Evolutionary conservation across 345 rosid species (phyloP), one percentile per base, ranked within the genome.

Genomic region (Brassica carinata): DNA sequence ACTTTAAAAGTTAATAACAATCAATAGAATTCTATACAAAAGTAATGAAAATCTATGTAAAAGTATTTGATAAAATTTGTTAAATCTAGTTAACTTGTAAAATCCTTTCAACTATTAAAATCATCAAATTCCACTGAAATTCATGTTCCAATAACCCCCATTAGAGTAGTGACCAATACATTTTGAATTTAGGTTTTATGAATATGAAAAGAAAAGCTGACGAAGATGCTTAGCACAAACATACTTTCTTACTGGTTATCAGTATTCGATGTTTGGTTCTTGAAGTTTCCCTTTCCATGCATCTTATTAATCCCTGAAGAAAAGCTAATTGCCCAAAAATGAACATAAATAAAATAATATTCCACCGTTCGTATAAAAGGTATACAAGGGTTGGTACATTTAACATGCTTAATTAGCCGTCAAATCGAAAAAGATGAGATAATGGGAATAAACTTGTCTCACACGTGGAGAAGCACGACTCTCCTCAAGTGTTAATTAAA

Each of bases 201-300:
- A 53, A 75, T 48, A 9, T 51, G 11, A 63, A 69, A 75, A 70
- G 72, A 74, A 80, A 80, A 80, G 79, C 79, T 34, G 83, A 69
- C 0, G 70, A 75, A 80, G 83, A 80, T 80, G 83, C 79, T 69
- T 17, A 29, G 11, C 14, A 27, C 63, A 75, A 45, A 69, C 29
- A 69, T 30, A 75, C 72, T 75, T 72, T 79, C 62, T 38, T 74
- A 9, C 30, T 75, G 69, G 69, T 63, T 58, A 80, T 53, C 59
- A 69, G 79, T 75, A 80, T 80, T 75, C 79, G 79, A 69, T 75
- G 75, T 64, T 70, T 75, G 67, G 61, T 80, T 34, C 23, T 18
- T 80, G 5, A 80, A 80, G 76, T 64, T 80, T 80, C 71, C n/a
- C 62, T 69, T 80, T 64, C 29, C 0, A 27, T 63, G 4, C 27